Evolutionary conservation across 176 grass and related monocot genomes (phyloP).

Genomic region (Aegilops bicornis): DNA sequence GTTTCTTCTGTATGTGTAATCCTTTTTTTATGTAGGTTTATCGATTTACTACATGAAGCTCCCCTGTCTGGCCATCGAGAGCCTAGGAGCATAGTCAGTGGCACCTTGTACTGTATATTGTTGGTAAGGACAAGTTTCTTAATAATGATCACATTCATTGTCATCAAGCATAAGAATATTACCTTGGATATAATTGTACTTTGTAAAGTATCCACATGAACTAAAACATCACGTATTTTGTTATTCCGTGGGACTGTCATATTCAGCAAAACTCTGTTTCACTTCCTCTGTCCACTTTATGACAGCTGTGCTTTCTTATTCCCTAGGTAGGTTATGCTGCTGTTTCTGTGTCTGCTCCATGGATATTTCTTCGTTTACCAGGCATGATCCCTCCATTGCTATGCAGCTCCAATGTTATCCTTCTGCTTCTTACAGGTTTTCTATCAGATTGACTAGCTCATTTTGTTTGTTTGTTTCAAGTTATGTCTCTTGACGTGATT

Average conservation of each 20-base stretch:
- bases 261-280: neutral
- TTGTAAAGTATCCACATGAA: neutral
- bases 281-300: conserved; percentile 1
- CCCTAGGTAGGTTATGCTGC: conserved; percentile 76
- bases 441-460: conserved; percentile 1
- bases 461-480: conserved; percentile 17
- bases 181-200: neutral
- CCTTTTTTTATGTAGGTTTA: conserved; percentile 52
- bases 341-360: conserved; percentile 77
- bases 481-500: conserved; percentile 5
- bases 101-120: conserved; percentile 81
- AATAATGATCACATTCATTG: neutral
- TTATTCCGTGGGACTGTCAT: neutral
- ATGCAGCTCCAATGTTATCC: conserved; percentile 82
- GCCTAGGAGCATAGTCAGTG: conserved; percentile 79
- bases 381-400: conserved; percentile 75
- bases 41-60: conserved; percentile 85
- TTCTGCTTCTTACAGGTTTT: conserved; percentile 81
- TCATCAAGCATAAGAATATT: neutral
- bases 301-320: conserved; percentile 28
- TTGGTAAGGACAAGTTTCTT: conserved; percentile 68
- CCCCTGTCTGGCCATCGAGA: conserved; percentile 77
- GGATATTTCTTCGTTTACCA: conserved; percentile 76
- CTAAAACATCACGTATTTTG: neutral
- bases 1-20: neutral